A percentile compares a stretch with the other conserved stretches of the same genome.
Evolutionary conservation across 768 basidiomycete species (phyloP).

Genomic region (Tulasnella sp.): DNA sequence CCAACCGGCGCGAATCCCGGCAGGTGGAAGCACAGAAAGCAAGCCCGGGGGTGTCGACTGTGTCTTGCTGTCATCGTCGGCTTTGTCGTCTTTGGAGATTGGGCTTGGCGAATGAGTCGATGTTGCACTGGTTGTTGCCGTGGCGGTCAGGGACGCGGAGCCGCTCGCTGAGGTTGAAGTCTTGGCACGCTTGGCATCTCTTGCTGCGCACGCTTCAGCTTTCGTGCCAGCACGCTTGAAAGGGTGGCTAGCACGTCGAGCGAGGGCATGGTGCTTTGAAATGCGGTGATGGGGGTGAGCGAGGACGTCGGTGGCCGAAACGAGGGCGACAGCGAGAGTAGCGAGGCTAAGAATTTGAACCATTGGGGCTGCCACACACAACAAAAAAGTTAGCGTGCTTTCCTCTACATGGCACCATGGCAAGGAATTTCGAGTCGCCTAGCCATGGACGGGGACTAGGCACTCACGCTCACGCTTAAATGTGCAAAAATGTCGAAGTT

Average conservation of each 20-base stretch:
- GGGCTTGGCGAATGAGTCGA: neutral
- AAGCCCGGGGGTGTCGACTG: neutral
- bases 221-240: neutral
- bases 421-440: neutral
- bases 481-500: neutral
- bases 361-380: neutral
- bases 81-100: neutral
- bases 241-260: neutral
- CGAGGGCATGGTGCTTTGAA: neutral
- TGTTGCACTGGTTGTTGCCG: neutral
- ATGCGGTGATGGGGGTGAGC: constrained; percentile 14
- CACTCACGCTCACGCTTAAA: neutral
- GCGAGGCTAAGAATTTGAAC: neutral
- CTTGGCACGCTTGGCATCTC: constrained; percentile 5
- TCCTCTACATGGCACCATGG: neutral
- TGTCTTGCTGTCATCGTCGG: neutral
- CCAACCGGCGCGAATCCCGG: neutral
- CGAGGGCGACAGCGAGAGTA: neutral
- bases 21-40: neutral
- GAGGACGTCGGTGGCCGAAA: neutral
- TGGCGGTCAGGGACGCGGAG: neutral
- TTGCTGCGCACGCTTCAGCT: neutral
- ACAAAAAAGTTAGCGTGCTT: neutral
- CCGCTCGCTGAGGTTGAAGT: neutral
- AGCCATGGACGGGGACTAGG: neutral